These are phyloP conservation scores for Phaeomoniella chlamydospora DNA, from an alignment of 2,329 filamentous ascomycete genomes.

Conservation along the genomic window DNA sequence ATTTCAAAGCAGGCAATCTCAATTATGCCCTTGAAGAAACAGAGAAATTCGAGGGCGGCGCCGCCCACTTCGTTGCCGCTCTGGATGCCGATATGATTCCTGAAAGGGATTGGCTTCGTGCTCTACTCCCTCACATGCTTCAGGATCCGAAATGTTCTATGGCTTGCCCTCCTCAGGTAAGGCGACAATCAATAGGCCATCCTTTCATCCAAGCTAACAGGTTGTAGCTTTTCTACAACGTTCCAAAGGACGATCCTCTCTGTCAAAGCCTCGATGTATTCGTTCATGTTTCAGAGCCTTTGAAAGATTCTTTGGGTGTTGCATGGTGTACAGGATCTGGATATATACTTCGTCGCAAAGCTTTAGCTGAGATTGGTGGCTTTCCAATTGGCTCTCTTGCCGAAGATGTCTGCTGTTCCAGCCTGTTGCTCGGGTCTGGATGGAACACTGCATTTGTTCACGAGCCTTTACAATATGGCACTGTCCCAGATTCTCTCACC, in stretches of 20 bases:
- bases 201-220: neutral
- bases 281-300: slow-evolving; percentile 13
- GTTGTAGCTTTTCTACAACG: slow-evolving; percentile 14
- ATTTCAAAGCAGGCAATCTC: slow-evolving; percentile 16
- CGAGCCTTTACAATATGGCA: slow-evolving; percentile 15
- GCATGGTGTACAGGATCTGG: slow-evolving; percentile 18
- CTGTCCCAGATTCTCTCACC: slow-evolving; percentile 19
- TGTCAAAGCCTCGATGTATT: slow-evolving; percentile 14
- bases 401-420: slow-evolving; percentile 16
- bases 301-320: slow-evolving; percentile 15
- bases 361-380: slow-evolving; percentile 15
- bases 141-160: slow-evolving; percentile 13
- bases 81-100: slow-evolving; percentile 20
- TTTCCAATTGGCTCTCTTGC: slow-evolving; percentile 15
- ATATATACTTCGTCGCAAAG: slow-evolving; percentile 14
- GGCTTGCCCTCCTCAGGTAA: slow-evolving; percentile 12
- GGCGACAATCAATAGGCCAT: neutral
- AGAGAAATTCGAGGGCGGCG: slow-evolving; percentile 7
- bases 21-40: slow-evolving; percentile 9
- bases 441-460: slow-evolving; percentile 16
- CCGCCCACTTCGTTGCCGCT: slow-evolving; percentile 13
- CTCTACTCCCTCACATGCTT: slow-evolving; percentile 13
- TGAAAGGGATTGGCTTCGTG: slow-evolving; percentile 15
- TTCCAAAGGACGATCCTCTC: slow-evolving; percentile 14
- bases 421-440: slow-evolving; percentile 13